Base-by-base conservation (phyloP, 345 rosid species). In the Jatropha curcas region DNA sequence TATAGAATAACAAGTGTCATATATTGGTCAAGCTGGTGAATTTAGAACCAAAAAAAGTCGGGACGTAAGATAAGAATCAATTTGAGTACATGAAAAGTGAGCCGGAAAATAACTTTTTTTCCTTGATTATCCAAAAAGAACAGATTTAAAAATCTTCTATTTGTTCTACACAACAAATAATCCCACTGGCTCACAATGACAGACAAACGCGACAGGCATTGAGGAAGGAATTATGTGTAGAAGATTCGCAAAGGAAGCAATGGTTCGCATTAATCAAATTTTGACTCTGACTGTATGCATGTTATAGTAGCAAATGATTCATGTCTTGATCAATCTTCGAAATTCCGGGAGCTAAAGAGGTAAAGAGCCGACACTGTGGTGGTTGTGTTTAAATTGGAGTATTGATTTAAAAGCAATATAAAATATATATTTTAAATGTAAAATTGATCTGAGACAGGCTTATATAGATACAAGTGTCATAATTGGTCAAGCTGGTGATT, bases 101-200 rank as follows among this genome's bases (percentile, higher is more conserved):
- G 1, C 67, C 60, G 7, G 48, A 34, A 27, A 71, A 51, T 22
- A 50, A 46, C 13, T 50, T 71, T 39, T n/a, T 71, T 71, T 52
- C 68, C 74, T 0, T 67, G 60, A 27, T 71, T 71, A 13, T 14
- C 58, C 7, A 71, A 1, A 71, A 33, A 60, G 74, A 61, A 45
- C 74, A 14, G 68, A 71, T 61, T 48, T 71, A n/a, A n/a, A n/a
- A 60, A 71, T 71, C 24, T 71, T 71, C 68, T 71, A n/a, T 71
- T 50, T 71, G 74, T 56, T 71, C 74, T 31, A n/a, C n/a, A n/a
- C n/a, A n/a, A 67, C 74, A 12, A 71, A 71, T 34, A 71, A 71
- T 48, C 74, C 74, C 34, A 71, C 74, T 1, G 74, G 74, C 5
- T n/a, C n/a, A n/a, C n/a, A n/a, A n/a, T n/a, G n/a, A n/a, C 74